Base-by-base conservation (phyloP, 108 stramenopile genomes). In the Skeletonema marinoi region DNA sequence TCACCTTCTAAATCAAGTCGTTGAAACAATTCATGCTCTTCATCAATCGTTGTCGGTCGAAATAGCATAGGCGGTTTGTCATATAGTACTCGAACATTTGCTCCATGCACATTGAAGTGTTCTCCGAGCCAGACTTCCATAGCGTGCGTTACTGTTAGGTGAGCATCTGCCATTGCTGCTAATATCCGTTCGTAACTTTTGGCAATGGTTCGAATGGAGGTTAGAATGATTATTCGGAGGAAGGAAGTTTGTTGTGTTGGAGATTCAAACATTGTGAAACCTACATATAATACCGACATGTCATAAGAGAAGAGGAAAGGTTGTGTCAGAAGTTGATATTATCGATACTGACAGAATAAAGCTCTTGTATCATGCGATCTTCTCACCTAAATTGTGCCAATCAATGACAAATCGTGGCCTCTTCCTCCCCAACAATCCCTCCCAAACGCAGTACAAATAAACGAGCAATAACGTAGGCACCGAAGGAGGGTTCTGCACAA, bases 401-500 rank as follows among this genome's bases (percentile, higher is more conserved):
- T 98, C 98, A 58, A 98, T 88, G 14, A 98, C 85, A 12, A 99
- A 74, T n/a, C 78, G 80, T 7, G 97, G 88, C 16, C 90, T 76
- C 13, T 81, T 73, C 29, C 81, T 51, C 60, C 71, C 51, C 3
- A 69, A 33, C 12, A 73, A 33, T 2, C 65, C 42, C 13, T 60
- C 66, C 70, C 78, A 71, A 6, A 48, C n/a, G 13, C 88, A 88
- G 69, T 80, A 91, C 2, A 94, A 17, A 65, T 88, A 88, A 10
- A 85, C 78, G 1, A 97, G 74, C 0, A 87, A 41, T 30, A 99
- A 66, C 2, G 93, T 82, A 1, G 99, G 99, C 48, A 99, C 81
- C 5, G 96, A 90, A 3, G 99, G 99, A 32, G 99, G 99, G 80
- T 98, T 99, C 77, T 99, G 98, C 10, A 98, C 94, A 63, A 99